These are phyloP conservation scores for Ceratocystis albifundus DNA, from an alignment of 2,329 filamentous ascomycete genomes.

Conservation along the genomic window DNA sequence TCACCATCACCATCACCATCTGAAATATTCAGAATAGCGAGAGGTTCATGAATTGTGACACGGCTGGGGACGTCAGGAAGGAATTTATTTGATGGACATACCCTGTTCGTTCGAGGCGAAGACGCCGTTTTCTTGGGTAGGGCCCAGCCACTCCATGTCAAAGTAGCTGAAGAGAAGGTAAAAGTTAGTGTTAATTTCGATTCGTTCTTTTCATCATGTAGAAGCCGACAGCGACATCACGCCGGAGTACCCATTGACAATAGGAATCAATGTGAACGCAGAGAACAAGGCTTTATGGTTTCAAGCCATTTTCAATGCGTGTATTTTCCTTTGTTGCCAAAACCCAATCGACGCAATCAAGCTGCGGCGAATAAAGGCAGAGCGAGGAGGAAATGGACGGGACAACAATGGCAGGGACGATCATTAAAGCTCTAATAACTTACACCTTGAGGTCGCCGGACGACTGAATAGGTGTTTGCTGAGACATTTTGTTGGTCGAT, in stretches of 20 bases:
- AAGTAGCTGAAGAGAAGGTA: slow-evolving; percentile 45
- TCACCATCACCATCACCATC: too few species aligned
- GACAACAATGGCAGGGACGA: too few species aligned
- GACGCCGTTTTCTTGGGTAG: slow-evolving; percentile 50
- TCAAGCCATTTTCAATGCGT: too few species aligned
- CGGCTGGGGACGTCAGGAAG: neutral
- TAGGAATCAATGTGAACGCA: too few species aligned
- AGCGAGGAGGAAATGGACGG: too few species aligned
- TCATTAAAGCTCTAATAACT: slow-evolving; percentile 31
- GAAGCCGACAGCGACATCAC: neutral
- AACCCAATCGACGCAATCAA: too few species aligned
- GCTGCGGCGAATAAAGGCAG: too few species aligned
- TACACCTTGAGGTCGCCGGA: slow-evolving; percentile 46
- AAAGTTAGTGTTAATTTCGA: neutral
- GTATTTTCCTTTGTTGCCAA: too few species aligned
- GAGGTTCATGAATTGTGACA: neutral
- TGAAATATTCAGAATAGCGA: neutral
- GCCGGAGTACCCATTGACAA: too few species aligned
- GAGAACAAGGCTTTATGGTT: too few species aligned
- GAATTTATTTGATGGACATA: slow-evolving; percentile 35
- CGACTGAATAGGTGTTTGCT: slow-evolving; percentile 49
- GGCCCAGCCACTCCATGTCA: slow-evolving; percentile 62
- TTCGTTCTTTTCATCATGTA: neutral
- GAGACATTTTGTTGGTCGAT: slow-evolving; percentile 35
- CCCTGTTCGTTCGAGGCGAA: slow-evolving; percentile 46